A percentile compares a stretch with the other conserved stretches of the same genome.
These are phyloP conservation scores for Coemansia sp. DNA, from an alignment of 192 early-diverging fungal genomes.

Conservation along the genomic window DNA sequence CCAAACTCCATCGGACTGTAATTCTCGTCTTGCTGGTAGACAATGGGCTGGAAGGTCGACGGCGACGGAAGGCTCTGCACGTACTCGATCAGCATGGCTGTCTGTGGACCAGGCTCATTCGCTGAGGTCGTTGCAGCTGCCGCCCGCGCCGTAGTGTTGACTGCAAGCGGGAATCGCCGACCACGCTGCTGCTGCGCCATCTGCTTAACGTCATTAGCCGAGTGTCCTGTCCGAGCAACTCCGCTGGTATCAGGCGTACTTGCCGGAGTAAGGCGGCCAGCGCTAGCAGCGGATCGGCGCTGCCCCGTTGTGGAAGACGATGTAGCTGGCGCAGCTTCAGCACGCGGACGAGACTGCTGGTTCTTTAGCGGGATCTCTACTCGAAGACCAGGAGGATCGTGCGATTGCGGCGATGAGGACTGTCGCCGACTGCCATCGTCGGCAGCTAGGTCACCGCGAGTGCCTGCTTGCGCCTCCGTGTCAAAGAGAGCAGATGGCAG, in stretches of 20 bases:
- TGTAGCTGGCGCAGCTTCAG: constrained; percentile 5
- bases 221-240: neutral
- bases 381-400: constrained; percentile 25
- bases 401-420: constrained; percentile 16
- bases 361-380: constrained; percentile 38
- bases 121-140: constrained; percentile 3
- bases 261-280: constrained; percentile 19
- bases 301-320: neutral
- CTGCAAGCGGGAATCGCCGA: constrained; percentile 47
- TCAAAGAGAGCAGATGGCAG: neutral
- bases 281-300: constrained; percentile 15
- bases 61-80: constrained; percentile 76
- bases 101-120: constrained; percentile 67
- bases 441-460: neutral
- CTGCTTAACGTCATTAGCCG: constrained; percentile 10
- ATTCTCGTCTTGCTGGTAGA: constrained; percentile 71
- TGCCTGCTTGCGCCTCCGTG: neutral
- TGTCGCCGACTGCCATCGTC: constrained; percentile 1
- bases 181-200: constrained; percentile 11
- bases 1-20: constrained; percentile 80
- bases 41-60: constrained; percentile 74
- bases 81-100: constrained; percentile 62
- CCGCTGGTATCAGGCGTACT: constrained; percentile 24
- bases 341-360: constrained; percentile 15
- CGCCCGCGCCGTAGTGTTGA: constrained; percentile 43